phyloP scores from a whole-genome alignment of 805 yeast genomes.

The Kodamaea fukazawae region DNA sequence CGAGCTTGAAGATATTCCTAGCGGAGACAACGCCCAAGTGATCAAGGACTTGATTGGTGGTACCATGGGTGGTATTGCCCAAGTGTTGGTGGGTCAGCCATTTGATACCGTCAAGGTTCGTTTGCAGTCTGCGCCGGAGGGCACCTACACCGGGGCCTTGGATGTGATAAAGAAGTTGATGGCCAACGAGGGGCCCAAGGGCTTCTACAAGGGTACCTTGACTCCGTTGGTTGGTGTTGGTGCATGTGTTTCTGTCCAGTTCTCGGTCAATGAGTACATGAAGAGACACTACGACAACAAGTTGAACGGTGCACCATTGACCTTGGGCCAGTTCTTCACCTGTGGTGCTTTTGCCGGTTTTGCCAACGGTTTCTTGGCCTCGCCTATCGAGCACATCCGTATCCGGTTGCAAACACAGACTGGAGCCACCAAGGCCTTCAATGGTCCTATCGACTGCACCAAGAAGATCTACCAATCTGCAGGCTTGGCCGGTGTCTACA shows the following conservation, averaged over 20 bases:
- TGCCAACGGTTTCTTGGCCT: conserved; percentile 83
- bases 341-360: conserved; percentile 93
- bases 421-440: conserved; percentile 44
- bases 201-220: conserved; percentile 46
- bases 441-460: conserved; percentile 76
- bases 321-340: conserved; percentile 65
- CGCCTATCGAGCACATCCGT: conserved; percentile 94
- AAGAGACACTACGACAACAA: conserved; percentile 65
- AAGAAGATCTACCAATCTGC: conserved; percentile 50
- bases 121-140: conserved; percentile 81
- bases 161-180: conserved; percentile 75
- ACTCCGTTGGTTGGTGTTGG: conserved; percentile 64
- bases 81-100: conserved; percentile 94
- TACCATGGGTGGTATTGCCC: conserved; percentile 93
- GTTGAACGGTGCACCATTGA: conserved; percentile 44
- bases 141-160: conserved; percentile 66
- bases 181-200: conserved; percentile 40
- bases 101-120: conserved; percentile 94
- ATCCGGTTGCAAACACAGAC: conserved; percentile 91
- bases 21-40: conserved; percentile 44
- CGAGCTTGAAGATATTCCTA: conserved; percentile 43
- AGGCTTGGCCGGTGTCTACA: conserved; percentile 65
- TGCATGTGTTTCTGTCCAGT: conserved; percentile 94
- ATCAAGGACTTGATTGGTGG: conserved; percentile 84
- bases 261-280: conserved; percentile 93